Evolutionary conservation across 2,329 filamentous ascomycete species (phyloP), one percentile per base, ranked within the genome.

Genomic region (Penicillium sp.): DNA sequence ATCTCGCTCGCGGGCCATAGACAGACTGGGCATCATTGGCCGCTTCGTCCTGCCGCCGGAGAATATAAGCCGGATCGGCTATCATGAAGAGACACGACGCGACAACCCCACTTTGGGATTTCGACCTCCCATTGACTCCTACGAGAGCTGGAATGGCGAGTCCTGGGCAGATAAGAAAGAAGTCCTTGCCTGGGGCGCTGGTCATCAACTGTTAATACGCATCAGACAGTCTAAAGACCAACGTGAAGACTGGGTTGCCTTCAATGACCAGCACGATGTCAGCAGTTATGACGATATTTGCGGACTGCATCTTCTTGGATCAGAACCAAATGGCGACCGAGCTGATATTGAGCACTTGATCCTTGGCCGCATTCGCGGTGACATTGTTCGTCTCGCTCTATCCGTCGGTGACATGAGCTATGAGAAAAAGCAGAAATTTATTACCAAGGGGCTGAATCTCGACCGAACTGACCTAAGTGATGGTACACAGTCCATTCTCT

Each of bases 271-370:
- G 5, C 68, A 75, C 6, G 69, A 74, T 36, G 62, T 66, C 20
- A 77, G 79, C 53, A 69, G 80, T 71, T 42, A 74, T 44, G 79
- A 84, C 58, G 81, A 85, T 60, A 78, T 85, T 27, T 78, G 77
- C 14, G 71, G 74, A 24, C 51, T 84, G 40, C 77, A 78, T 52
- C 57, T 84, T 1, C 58, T 85, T 24, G 66, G 66, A 23, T 66
- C 72, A 5, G 61, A 68, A 20, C 70, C 74, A 44, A 59, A 58
- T 44, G 51, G 57, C 39, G 62, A 62, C 32, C 56, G 59, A 2
- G 48, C 57, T 4, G 65, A 67, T 14, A 62, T 56, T 6, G 72
- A 80, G 51, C 65, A 74, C 38, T 56, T 82, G 23, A 70, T 83
- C 3, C 72, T 78, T 38, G 78, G 79, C 5, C 78, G 79, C 36